These are phyloP conservation scores for Immersiporthe knoxdaviesiana DNA, from an alignment of 2,329 filamentous ascomycete genomes.

Conservation along the genomic window DNA sequence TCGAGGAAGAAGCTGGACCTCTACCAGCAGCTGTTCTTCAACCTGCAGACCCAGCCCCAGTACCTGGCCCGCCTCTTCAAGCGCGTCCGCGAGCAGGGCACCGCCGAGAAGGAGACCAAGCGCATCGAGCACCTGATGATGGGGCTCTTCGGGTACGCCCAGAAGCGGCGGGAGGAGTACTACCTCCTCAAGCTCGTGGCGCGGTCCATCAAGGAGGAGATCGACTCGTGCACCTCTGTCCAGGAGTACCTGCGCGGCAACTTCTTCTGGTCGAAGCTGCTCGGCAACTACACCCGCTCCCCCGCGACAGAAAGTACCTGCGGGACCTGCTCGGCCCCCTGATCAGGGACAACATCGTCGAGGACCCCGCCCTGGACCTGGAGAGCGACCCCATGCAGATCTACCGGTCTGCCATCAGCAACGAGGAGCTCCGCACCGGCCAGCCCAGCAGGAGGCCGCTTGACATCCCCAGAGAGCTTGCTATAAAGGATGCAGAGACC, in stretches of 20 bases:
- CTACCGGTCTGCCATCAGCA: conserved; percentile 92
- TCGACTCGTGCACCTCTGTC: conserved; percentile 71
- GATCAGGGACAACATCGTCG: conserved; percentile 89
- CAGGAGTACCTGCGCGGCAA: conserved; percentile 88
- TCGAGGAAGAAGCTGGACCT: conserved; percentile 93
- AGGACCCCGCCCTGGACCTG: conserved; percentile 86
- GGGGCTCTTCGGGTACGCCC: conserved; percentile 95
- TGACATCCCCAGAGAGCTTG: conserved; percentile 86
- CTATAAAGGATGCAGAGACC: conserved; percentile 95
- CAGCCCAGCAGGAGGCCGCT: conserved; percentile 78
- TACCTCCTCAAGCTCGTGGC: conserved; percentile 89
- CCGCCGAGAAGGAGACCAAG: conserved; percentile 89
- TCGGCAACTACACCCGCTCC: conserved; percentile 89
- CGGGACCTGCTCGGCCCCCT: conserved; percentile 83
- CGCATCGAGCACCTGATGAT: conserved; percentile 92
- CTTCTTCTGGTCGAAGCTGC: conserved; percentile 89
- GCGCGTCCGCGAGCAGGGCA: conserved; percentile 79
- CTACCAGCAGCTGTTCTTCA: conserved; percentile 97
- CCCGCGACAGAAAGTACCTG: conserved; percentile 89
- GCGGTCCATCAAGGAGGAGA: conserved; percentile 81
- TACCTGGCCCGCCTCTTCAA: conserved; percentile 90
- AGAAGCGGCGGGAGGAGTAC: conserved; percentile 96
- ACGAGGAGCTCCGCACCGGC: conserved; percentile 93
- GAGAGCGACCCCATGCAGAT: conserved; percentile 98
- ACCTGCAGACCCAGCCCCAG: conserved; percentile 92